Evolutionary conservation across 176 grass and related monocot species (phyloP).

Genomic region (Puya raimondii): DNA sequence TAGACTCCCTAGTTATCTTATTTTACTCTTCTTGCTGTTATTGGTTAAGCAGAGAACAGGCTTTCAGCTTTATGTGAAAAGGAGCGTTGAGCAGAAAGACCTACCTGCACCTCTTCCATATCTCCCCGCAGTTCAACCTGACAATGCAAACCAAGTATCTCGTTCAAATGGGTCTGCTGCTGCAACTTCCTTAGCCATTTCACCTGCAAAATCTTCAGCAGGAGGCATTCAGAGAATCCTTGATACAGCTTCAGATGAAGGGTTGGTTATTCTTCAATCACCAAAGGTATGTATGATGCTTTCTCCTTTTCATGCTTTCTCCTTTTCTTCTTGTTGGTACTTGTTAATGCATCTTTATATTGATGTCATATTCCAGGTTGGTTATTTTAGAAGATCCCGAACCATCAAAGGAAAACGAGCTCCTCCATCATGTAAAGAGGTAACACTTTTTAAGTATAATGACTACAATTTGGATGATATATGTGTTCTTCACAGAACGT

Average conservation of each 20-base stretch:
- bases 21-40: neutral
- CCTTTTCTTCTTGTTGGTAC: neutral
- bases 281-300: neutral
- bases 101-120: neutral
- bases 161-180: slow-evolving; percentile 18
- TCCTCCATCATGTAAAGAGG: slow-evolving; percentile 26
- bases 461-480: neutral
- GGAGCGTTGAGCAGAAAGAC: slow-evolving; percentile 14
- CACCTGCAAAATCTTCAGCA: slow-evolving; percentile 6
- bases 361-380: slow-evolving; percentile 10
- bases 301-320: neutral
- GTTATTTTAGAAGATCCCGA: slow-evolving; percentile 16
- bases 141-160: slow-evolving; percentile 2
- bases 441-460: neutral
- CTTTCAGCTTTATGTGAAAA: slow-evolving; percentile 19
- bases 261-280: slow-evolving; percentile 21
- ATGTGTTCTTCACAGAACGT: neutral
- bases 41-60: slow-evolving; percentile 10
- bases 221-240: slow-evolving; percentile 19
- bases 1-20: neutral
- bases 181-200: slow-evolving; percentile 5
- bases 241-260: slow-evolving; percentile 26
- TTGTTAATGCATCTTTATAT: neutral
- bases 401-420: slow-evolving; percentile 24
- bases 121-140: neutral